phyloP scores from a whole-genome alignment of 768 basidiomycete species.

The Podaxis mareebaensis region DNA sequence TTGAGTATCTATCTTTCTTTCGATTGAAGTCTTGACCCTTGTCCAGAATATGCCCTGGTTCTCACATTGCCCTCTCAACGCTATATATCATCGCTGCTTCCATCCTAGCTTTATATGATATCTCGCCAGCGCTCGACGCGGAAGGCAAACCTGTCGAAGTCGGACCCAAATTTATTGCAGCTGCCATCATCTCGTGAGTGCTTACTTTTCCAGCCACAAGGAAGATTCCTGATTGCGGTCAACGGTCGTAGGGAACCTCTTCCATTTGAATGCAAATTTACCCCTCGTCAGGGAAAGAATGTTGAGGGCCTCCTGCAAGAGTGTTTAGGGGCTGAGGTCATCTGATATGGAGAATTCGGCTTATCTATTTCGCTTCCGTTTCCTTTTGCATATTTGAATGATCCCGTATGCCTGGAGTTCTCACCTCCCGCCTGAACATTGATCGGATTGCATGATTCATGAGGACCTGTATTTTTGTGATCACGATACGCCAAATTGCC shows the following conservation, averaged over 20 bases:
- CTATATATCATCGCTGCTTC: slow-evolving; percentile 8
- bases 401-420: too few relatives aligned
- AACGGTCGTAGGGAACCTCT: background rate
- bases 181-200: slow-evolving; percentile 11
- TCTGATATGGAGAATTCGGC: background rate
- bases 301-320: background rate
- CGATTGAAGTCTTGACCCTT: background rate
- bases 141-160: slow-evolving; percentile 5
- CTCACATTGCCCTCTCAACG: slow-evolving; percentile 2
- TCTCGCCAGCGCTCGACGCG: slow-evolving; percentile 17
- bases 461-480: too few relatives aligned
- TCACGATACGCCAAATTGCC: too few relatives aligned
- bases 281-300: background rate
- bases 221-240: background rate
- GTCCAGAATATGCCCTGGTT: slow-evolving; percentile 15
- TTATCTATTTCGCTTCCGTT: too few relatives aligned
- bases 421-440: too few relatives aligned
- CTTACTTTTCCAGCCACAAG: background rate
- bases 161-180: background rate
- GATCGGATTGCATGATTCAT: too few relatives aligned
- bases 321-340: background rate
- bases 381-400: too few relatives aligned
- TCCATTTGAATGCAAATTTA: slow-evolving; percentile 4
- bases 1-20: background rate
- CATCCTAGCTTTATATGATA: slow-evolving; percentile 21